phyloP scores from a whole-genome alignment of 768 basidiomycete genomes.

The Boletus tomentosulus region DNA sequence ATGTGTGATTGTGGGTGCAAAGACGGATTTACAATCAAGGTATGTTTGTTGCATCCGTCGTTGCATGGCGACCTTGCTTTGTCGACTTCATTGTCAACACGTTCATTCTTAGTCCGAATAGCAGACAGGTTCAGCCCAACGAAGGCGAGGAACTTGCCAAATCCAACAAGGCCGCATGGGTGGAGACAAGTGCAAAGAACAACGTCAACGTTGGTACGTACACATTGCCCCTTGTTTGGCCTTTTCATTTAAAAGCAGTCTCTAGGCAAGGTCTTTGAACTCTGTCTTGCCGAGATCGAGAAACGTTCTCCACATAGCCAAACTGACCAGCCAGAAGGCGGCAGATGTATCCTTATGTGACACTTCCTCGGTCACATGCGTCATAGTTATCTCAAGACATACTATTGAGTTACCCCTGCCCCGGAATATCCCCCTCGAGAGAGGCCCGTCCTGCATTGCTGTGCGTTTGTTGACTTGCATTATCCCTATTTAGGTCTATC shows the following conservation, averaged over 20 bases:
- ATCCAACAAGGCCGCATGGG: conserved; percentile 68
- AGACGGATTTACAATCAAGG: conserved; percentile 78
- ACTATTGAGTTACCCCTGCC: conserved; percentile 30
- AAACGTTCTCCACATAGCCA: conserved; percentile 56
- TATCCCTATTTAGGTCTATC: conserved; percentile 34
- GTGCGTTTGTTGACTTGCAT: conserved; percentile 31
- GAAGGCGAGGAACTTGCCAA: conserved; percentile 76
- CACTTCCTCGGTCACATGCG: conserved; percentile 8
- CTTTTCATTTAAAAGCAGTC: neutral
- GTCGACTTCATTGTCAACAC: conserved; percentile 11
- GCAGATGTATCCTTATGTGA: conserved; percentile 57
- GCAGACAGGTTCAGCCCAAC: conserved; percentile 68
- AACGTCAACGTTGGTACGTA: conserved; percentile 85
- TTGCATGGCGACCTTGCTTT: conserved; percentile 8
- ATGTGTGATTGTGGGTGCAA: conserved; percentile 92
- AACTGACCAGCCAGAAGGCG: conserved; percentile 38
- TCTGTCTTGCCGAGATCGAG: conserved; percentile 81
- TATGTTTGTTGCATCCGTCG: conserved; percentile 35
- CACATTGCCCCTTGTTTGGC: neutral
- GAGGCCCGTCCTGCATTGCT: conserved; percentile 24
- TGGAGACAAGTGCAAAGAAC: conserved; percentile 87
- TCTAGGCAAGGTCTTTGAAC: conserved; percentile 77
- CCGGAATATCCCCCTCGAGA: conserved; percentile 28
- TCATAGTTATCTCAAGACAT: conserved; percentile 18
- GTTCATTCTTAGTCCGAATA: conserved; percentile 32